These are phyloP conservation scores for Lignosus rhinocerotis DNA, from an alignment of 1,284 basidiomycete species.

Conservation along the genomic window DNA sequence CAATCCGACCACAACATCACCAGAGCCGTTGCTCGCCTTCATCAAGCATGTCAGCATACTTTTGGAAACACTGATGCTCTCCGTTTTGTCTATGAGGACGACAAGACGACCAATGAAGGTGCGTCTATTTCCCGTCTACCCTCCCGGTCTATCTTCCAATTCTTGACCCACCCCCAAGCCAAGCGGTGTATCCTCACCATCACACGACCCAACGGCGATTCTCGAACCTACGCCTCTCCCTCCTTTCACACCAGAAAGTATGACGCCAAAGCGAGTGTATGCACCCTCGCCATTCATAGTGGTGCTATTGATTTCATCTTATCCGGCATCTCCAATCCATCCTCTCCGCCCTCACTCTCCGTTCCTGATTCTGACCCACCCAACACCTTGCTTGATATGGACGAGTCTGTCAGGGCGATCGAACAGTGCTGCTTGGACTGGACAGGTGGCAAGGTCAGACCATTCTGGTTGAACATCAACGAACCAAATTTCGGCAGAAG, in stretches of 20 bases:
- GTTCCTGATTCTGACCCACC: slow-evolving; percentile 13
- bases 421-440: slow-evolving; percentile 53
- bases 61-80: slow-evolving; percentile 42
- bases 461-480: slow-evolving; percentile 51
- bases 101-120: slow-evolving; percentile 35
- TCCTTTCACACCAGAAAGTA: slow-evolving; percentile 42
- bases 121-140: slow-evolving; percentile 7
- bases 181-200: slow-evolving; percentile 62
- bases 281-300: slow-evolving; percentile 53
- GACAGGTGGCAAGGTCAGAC: slow-evolving; percentile 47
- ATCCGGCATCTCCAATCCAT: slow-evolving; percentile 33
- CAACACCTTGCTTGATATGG: slow-evolving; percentile 9
- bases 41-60: slow-evolving; percentile 44
- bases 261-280: slow-evolving; percentile 49
- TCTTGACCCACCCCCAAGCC: slow-evolving; percentile 33
- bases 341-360: slow-evolving; percentile 3
- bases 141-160: background rate
- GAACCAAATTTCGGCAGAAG: slow-evolving; percentile 47
- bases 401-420: slow-evolving; percentile 41
- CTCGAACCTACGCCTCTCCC: slow-evolving; percentile 52
- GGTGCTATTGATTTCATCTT: slow-evolving; percentile 59
- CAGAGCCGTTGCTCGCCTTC: slow-evolving; percentile 31
- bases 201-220: slow-evolving; percentile 49
- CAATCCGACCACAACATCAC: slow-evolving; percentile 1
- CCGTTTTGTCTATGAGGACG: slow-evolving; percentile 47